Conservation (phyloP, 2,329 filamentous ascomycete genomes). For the Trichoderma oligosporum region DNA sequence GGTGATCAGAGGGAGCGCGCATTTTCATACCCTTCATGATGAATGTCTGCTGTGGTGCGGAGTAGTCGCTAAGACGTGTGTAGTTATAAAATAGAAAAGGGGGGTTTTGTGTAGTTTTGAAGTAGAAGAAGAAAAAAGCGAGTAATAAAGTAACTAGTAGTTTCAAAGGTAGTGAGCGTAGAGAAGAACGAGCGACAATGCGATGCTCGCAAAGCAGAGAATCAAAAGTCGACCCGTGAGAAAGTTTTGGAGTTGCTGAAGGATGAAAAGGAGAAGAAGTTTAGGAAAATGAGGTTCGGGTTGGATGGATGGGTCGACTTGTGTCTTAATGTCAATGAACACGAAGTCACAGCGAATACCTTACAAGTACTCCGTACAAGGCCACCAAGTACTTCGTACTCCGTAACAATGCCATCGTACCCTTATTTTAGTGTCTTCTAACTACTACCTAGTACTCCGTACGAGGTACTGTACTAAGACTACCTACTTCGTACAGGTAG, state of each 20-base stretch:
- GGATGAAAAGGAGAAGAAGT: constrained; percentile 3
- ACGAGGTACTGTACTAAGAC: no score
- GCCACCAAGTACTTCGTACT: constrained; percentile 1
- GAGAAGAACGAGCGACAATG: constrained; percentile 21
- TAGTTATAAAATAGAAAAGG: not conserved
- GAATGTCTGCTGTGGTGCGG: constrained; percentile 22
- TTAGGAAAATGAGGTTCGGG: constrained; percentile 5
- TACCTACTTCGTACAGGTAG: no score
- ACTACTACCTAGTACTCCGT: no score
- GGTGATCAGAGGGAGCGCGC: not conserved
- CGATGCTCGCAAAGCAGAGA: constrained; percentile 14
- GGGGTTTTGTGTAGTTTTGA: not conserved
- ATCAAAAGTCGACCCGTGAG: constrained; percentile 2
- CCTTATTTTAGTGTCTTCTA: not conserved
- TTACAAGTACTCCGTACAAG: not conserved
- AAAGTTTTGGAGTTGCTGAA: constrained; percentile 2
- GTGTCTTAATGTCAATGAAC: constrained; percentile 13
- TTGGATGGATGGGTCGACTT: not conserved
- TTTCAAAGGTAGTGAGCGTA: constrained; percentile 18
- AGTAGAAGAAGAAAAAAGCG: not conserved
- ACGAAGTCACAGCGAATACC: constrained; percentile 4
- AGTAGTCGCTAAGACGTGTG: not conserved
- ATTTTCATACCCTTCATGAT: constrained; percentile 40
- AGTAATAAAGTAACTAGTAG: constrained; percentile 1
- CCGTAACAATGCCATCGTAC: constrained; percentile 6